These are phyloP conservation scores for Austroboletus eburneus DNA, from an alignment of 768 basidiomycete genomes.

Conservation along the genomic window DNA sequence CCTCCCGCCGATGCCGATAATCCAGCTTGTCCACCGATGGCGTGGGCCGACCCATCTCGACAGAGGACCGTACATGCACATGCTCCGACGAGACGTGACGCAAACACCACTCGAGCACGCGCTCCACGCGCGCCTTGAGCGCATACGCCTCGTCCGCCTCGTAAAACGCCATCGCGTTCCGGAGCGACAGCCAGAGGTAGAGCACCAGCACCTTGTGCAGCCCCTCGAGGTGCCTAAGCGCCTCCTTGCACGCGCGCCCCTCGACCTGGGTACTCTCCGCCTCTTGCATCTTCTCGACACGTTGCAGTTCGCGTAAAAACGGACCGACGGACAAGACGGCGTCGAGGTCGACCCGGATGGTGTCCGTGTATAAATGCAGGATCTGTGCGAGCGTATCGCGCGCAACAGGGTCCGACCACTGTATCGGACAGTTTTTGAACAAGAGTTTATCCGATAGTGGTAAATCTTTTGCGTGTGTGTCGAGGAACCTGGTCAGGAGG, in stretches of 20 bases:
- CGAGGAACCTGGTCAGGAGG: slow-evolving; percentile 41
- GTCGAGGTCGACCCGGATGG: slow-evolving; percentile 20
- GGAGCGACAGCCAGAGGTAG: slow-evolving; percentile 83
- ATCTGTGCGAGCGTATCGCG: slow-evolving; percentile 19
- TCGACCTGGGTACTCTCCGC: not conserved
- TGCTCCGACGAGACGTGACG: slow-evolving; percentile 33
- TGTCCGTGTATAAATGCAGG: slow-evolving; percentile 33
- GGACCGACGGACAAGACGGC: slow-evolving; percentile 19
- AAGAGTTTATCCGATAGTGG: slow-evolving; percentile 42
- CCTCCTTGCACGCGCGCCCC: slow-evolving; percentile 8
- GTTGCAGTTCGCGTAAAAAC: slow-evolving; percentile 17
- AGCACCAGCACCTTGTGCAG: slow-evolving; percentile 72
- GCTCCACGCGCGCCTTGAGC: slow-evolving; percentile 62
- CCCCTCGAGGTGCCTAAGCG: slow-evolving; percentile 51
- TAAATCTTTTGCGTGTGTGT: slow-evolving; percentile 34
- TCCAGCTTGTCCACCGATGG: slow-evolving; percentile 9
- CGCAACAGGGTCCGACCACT: slow-evolving; percentile 21
- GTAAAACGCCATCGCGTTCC: slow-evolving; percentile 63
- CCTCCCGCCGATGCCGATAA: slow-evolving; percentile 20
- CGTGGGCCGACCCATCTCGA: not conserved
- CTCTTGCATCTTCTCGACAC: slow-evolving; percentile 24
- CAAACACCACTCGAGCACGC: slow-evolving; percentile 61
- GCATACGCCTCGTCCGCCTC: slow-evolving; percentile 45
- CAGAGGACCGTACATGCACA: not conserved
- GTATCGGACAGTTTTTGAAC: slow-evolving; percentile 46